Conservation (phyloP, 129 eudicot genomes). For the Helichrysum umbraculigerum region DNA sequence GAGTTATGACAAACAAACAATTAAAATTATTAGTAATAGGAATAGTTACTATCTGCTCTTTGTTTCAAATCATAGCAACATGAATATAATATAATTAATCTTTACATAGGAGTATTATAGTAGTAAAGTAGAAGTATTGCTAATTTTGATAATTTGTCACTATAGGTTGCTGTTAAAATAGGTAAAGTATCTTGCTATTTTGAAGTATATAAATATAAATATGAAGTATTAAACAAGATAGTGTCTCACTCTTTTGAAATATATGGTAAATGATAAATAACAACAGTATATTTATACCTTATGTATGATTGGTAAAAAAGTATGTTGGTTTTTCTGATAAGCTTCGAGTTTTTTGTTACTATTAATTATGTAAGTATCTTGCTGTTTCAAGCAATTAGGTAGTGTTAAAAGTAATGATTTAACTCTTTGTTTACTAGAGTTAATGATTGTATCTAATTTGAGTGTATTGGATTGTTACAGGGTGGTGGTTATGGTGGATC, state of each 20-base stretch:
- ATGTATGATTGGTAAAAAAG: not conserved
- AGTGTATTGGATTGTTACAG: conserved; percentile 30
- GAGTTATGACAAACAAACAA: too few relatives aligned
- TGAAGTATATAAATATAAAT: too few relatives aligned
- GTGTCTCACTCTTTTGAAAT: not conserved
- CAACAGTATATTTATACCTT: too few relatives aligned
- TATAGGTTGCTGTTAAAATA: too few relatives aligned
- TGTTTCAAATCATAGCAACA: too few relatives aligned
- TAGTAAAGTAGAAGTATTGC: too few relatives aligned
- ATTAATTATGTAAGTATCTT: not conserved
- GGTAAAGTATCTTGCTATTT: too few relatives aligned
- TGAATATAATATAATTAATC: not conserved
- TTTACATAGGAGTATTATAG: too few relatives aligned
- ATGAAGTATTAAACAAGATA: not conserved
- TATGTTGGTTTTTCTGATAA: too few relatives aligned
- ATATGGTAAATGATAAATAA: not conserved
- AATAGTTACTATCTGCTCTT: too few relatives aligned
- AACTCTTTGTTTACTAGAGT: not conserved
- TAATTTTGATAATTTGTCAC: too few relatives aligned
- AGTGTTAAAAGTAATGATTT: not conserved
- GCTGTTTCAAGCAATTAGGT: not conserved
- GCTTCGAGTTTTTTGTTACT: not conserved
- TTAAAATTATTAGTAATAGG: too few relatives aligned
- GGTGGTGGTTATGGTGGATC: conserved; percentile 56
- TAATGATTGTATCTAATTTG: not conserved